phyloP scores from a whole-genome alignment of 2,329 filamentous ascomycete species.

The Fusarium sp. region DNA sequence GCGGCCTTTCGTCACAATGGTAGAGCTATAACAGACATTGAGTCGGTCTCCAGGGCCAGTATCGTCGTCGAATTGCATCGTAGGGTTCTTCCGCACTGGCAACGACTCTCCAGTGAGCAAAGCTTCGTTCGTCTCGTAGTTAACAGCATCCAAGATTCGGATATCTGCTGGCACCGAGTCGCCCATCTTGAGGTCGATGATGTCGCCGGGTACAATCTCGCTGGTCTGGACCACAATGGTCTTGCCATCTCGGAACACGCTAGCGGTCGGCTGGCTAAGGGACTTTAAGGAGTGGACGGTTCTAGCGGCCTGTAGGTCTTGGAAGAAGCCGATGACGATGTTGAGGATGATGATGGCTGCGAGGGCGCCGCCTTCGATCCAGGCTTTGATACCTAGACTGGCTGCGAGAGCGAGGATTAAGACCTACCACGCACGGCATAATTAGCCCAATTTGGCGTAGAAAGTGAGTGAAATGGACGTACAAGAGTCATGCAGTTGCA shows the following conservation, averaged over 20 bases:
- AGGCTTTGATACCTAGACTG: constrained; percentile 63
- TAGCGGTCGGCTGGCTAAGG: constrained; percentile 45
- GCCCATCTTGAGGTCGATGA: constrained; percentile 62
- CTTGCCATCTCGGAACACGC: constrained; percentile 30
- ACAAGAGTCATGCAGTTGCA: constrained; percentile 75
- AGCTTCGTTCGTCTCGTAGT: constrained; percentile 31
- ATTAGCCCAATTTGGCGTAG: neutral
- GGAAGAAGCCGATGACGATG: constrained; percentile 59
- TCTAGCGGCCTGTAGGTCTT: constrained; percentile 56
- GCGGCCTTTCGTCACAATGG: constrained; percentile 67
- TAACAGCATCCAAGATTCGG: constrained; percentile 43
- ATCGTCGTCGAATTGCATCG: constrained; percentile 51
- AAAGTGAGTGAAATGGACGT: neutral
- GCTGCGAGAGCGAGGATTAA: constrained; percentile 64
- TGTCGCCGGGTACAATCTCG: constrained; percentile 57
- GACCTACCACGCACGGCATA: constrained; percentile 43
- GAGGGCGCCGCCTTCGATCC: constrained; percentile 67
- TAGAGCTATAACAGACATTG: constrained; percentile 70
- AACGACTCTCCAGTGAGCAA: constrained; percentile 52
- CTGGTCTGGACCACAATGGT: constrained; percentile 23
- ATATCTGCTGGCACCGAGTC: constrained; percentile 69
- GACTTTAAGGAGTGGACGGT: constrained; percentile 57
- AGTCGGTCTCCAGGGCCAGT: constrained; percentile 62
- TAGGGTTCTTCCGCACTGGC: constrained; percentile 62
- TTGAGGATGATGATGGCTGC: constrained; percentile 65